Base-by-base conservation (phyloP, 768 basidiomycete species). In the Tubosaeta brunneosetosa region DNA sequence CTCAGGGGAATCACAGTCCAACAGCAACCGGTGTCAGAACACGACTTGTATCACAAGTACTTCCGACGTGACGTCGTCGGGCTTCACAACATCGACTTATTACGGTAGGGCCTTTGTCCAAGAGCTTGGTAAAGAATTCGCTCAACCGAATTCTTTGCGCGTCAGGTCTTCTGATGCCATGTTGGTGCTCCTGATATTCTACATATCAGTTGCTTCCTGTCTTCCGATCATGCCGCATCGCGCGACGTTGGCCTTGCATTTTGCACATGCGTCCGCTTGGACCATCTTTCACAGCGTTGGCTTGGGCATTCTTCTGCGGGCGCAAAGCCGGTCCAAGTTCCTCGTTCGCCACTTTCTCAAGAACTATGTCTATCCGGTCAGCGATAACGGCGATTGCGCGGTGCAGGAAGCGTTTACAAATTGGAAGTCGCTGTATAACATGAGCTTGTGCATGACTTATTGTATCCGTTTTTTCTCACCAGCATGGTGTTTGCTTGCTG, bases 391-490 rank as follows among this genome's bases (percentile, higher is more conserved):
- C 5, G 77, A 83, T 52, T 82, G 84, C 43, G 94, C 95, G 0
- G 81, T 94, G n/a, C 77, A 84, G 36, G 97, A 99, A 65, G 92
- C 95, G 0, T 99, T 97, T 61, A 77, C 81, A 26, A 97, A 97
- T 68, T 99, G 94, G 94, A 97, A 97, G 70, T 77, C 77, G 5
- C 77, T 91, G 26, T 98, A 94, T 67, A 98, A 97, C 68, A 68
- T 93, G 69, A 93, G 88, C 68, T 76, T 94, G 77, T 86, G 85
- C 68, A 97, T 97, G 94, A 94, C 88, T 4, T 97, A 94, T 67
- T 85, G 94, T 94, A 53, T 17, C 19, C 22, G 77, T 71, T 1
- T 27, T 33, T 34, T n/a, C 10, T 12, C 3, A 1, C 6, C 14
- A 19, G 65, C 43, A 36, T 47, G 9, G 6, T 43, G 22, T 34